phyloP scores from a whole-genome alignment of 2,329 filamentous ascomycete species.

The Colletotrichum kahawae region DNA sequence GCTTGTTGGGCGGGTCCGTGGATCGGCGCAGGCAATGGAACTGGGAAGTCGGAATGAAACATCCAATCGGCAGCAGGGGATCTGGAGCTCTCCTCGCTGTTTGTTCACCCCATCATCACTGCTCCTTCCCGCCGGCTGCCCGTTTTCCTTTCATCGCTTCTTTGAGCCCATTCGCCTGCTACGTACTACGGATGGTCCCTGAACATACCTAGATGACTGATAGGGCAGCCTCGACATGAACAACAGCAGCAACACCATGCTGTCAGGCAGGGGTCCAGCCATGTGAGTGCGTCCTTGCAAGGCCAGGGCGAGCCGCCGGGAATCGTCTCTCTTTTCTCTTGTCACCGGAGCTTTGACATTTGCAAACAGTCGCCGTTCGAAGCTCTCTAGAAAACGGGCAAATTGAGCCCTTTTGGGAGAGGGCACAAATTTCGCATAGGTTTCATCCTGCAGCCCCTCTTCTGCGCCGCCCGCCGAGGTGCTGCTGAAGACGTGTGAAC shows the following conservation, averaged over 20 bases:
- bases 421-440: not conserved
- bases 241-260: not conserved
- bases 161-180: not conserved
- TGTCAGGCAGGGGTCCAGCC: not conserved
- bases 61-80: not conserved
- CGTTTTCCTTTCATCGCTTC: not conserved
- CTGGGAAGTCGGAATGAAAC: not conserved
- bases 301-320: not conserved
- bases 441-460: not conserved
- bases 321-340: not conserved
- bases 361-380: conserved; percentile 5
- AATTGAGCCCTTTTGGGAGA: not conserved
- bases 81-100: not conserved
- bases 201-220: not conserved
- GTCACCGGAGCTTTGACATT: not conserved
- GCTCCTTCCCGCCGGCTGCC: not conserved
- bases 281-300: not conserved
- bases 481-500: not conserved
- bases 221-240: not conserved
- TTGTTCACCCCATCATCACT: not conserved
- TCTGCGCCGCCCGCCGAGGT: not conserved
- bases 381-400: not conserved
- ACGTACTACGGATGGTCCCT: not conserved
- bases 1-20: not conserved
- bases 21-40: conserved; percentile 2